phyloP scores from a whole-genome alignment of 148 eudicot species.

The Arbutus unedo region DNA sequence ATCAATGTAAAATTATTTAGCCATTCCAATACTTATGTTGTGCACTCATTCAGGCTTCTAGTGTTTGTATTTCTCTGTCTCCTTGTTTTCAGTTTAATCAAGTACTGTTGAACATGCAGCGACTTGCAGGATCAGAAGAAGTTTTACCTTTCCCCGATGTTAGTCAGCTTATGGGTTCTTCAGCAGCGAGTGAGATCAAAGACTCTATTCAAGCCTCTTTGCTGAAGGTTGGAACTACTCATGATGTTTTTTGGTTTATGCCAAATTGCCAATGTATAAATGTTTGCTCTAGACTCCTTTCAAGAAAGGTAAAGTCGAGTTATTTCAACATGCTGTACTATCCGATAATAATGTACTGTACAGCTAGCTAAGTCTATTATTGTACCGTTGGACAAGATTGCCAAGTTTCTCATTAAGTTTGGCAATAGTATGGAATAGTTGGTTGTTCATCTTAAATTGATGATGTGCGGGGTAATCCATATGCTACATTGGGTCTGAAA shows the following conservation, averaged over 20 bases:
- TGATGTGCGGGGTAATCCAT: neutral
- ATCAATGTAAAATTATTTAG: too few relatives aligned
- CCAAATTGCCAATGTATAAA: neutral
- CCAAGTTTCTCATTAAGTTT: neutral
- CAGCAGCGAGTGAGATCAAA: constrained; percentile 41
- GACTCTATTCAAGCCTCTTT: constrained; percentile 48
- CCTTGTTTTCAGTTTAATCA: neutral
- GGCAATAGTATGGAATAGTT: neutral
- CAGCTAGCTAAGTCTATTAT: neutral
- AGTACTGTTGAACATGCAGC: constrained; percentile 44
- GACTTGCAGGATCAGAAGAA: constrained; percentile 80
- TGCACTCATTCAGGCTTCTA: constrained; percentile 3
- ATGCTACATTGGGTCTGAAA: neutral
- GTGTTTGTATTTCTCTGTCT: constrained; percentile 9
- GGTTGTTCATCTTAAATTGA: neutral
- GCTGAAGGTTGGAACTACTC: constrained; percentile 39
- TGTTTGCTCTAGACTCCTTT: neutral
- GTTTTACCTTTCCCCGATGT: constrained; percentile 53
- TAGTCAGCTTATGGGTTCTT: constrained; percentile 32
- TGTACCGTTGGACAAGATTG: neutral
- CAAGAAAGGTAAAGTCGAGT: neutral
- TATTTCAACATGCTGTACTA: neutral
- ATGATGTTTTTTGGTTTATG: neutral
- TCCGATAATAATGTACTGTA: neutral
- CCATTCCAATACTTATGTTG: neutral